Conservation (phyloP, 140 eudicot genomes). For the Anethum foeniculum region DNA sequence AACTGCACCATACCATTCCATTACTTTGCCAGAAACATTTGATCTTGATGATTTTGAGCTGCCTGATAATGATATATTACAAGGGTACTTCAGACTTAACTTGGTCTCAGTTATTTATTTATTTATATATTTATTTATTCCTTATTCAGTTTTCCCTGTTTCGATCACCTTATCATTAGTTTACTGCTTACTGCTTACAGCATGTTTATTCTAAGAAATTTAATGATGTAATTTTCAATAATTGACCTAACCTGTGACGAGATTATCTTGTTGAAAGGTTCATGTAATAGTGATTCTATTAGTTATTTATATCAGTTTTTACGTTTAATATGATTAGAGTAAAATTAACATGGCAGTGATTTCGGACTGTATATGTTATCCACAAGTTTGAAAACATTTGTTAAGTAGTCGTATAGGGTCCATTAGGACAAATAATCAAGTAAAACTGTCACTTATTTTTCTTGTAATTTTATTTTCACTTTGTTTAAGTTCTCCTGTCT, state of each 20-base stretch:
- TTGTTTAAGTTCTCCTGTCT: slow-evolving; percentile 8
- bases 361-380: not conserved
- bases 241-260: not conserved
- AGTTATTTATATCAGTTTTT: not conserved
- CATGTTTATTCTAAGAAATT: not conserved
- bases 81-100: slow-evolving; percentile 42
- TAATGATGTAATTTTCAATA: not conserved
- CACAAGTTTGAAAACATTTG: not conserved
- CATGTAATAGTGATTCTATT: not conserved
- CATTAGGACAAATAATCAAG: not conserved
- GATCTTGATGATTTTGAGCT: slow-evolving; percentile 98
- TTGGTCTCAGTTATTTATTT: not conserved
- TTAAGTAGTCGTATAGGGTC: not conserved
- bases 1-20: slow-evolving; percentile 93
- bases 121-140: not conserved
- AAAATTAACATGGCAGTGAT: not conserved
- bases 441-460: not conserved
- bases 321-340: not conserved
- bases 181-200: not conserved
- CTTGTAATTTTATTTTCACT: not conserved
- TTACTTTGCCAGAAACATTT: slow-evolving; percentile 92
- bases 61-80: slow-evolving; percentile 71
- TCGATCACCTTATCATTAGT: not conserved
- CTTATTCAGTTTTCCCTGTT: not conserved
- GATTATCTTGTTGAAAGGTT: not conserved